A percentile compares a stretch with the other conserved stretches of the same genome.
phyloP scores from a whole-genome alignment of 2,329 filamentous ascomycete species.

The Claviceps fusiformis region DNA sequence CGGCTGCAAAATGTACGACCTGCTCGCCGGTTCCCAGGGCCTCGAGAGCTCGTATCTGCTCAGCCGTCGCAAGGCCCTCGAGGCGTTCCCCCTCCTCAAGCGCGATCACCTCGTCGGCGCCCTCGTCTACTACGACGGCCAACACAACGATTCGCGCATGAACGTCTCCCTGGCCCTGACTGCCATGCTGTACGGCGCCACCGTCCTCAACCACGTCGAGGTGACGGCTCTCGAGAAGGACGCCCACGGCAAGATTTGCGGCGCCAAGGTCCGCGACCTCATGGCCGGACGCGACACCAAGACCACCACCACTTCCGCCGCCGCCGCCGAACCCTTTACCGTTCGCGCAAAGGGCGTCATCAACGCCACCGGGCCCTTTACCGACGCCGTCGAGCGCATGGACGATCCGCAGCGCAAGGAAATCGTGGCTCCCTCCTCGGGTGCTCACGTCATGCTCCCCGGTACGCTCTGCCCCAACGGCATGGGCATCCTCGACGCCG shows the following conservation, averaged over 20 bases:
- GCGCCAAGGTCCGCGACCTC: slow-evolving; percentile 42
- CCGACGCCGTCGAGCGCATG: slow-evolving; percentile 67
- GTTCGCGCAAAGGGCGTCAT: slow-evolving; percentile 69
- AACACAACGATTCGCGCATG: slow-evolving; percentile 80
- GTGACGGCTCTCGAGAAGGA: slow-evolving; percentile 65
- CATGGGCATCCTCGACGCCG: slow-evolving; percentile 72
- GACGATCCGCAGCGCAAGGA: slow-evolving; percentile 56
- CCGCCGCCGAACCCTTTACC: slow-evolving; percentile 45
- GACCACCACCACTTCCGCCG: too few relatives aligned
- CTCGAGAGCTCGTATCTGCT: slow-evolving; percentile 76
- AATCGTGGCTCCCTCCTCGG: slow-evolving; percentile 68
- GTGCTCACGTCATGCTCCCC: slow-evolving; percentile 72
- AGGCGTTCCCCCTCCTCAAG: slow-evolving; percentile 67
- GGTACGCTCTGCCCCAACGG: slow-evolving; percentile 65
- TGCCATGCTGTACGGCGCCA: slow-evolving; percentile 65
- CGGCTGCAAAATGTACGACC: slow-evolving; percentile 66
- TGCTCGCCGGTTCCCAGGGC: slow-evolving; percentile 67
- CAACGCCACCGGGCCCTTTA: slow-evolving; percentile 75
- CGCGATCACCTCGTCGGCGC: slow-evolving; percentile 61
- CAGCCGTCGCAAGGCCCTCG: slow-evolving; percentile 61
- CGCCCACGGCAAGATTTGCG: slow-evolving; percentile 51
- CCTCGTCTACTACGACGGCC: slow-evolving; percentile 75
- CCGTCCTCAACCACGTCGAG: slow-evolving; percentile 69
- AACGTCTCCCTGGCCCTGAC: slow-evolving; percentile 74
- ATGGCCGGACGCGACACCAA: slow-evolving; percentile 39